Evolutionary conservation across 768 basidiomycete species (phyloP).

Genomic region (Coprinopsis sp.): DNA sequence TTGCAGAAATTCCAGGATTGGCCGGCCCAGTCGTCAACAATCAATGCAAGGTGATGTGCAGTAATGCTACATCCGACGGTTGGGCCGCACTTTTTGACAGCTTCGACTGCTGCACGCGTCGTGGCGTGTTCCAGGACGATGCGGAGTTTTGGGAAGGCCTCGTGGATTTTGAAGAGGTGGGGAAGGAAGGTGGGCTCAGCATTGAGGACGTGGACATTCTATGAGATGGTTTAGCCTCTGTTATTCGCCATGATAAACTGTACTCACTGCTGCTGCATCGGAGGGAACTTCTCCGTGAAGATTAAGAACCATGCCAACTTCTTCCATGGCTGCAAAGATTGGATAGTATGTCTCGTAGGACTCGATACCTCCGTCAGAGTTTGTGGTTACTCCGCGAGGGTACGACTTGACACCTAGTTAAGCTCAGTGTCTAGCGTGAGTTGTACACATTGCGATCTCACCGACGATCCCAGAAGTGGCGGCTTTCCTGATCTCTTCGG

Average conservation of each 20-base stretch:
- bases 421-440: not conserved
- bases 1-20: conserved; percentile 97
- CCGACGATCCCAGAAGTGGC: conserved; percentile 76
- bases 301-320: conserved; percentile 90
- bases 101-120: conserved; percentile 84
- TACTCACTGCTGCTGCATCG: conserved; percentile 54
- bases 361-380: conserved; percentile 94
- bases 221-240: conserved; percentile 1
- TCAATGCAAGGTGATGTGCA: conserved; percentile 90
- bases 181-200: conserved; percentile 88
- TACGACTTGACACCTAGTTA: conserved; percentile 84
- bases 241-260: not conserved
- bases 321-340: conserved; percentile 91
- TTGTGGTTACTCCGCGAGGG: conserved; percentile 95
- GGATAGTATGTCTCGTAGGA: conserved; percentile 92
- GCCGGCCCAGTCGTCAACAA: conserved; percentile 95
- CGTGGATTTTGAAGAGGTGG: conserved; percentile 78
- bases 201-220: conserved; percentile 92
- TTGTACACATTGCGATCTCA: conserved; percentile 15
- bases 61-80: conserved; percentile 97
- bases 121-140: conserved; percentile 98
- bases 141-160: conserved; percentile 79
- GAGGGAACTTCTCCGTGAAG: conserved; percentile 97
- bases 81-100: conserved; percentile 68
- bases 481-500: conserved; percentile 87